Conservation (phyloP, 1,284 basidiomycete genomes). For the Marasmius fiardii region DNA sequence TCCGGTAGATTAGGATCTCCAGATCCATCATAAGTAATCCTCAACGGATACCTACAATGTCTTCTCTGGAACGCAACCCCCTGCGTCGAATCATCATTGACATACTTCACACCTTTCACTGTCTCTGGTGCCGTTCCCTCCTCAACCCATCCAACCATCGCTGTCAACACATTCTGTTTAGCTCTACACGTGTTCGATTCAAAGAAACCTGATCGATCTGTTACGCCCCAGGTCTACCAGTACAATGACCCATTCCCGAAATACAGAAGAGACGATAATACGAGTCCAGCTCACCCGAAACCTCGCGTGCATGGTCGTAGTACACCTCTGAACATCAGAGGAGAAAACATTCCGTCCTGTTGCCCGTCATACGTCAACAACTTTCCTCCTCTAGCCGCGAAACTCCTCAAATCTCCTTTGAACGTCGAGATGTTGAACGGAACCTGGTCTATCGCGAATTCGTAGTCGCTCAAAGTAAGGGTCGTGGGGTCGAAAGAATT, state of each 20-base stretch:
- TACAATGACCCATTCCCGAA: constrained; percentile 17
- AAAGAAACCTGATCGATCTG: constrained; percentile 9
- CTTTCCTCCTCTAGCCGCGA: constrained; percentile 18
- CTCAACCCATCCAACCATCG: constrained; percentile 18
- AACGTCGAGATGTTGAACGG: constrained; percentile 17
- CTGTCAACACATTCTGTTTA: constrained; percentile 14
- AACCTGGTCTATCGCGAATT: constrained; percentile 10
- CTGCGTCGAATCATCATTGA: constrained; percentile 8
- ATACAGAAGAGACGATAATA: constrained; percentile 17
- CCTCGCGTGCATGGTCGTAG: constrained; percentile 14
- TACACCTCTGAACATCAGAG: constrained; percentile 17
- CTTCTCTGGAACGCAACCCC: constrained; percentile 9
- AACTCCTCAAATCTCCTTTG: constrained; percentile 17
- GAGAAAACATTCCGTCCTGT: constrained; percentile 16
- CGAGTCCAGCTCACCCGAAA: constrained; percentile 7
- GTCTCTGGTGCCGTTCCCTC: constrained; percentile 16
- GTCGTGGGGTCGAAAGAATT: constrained; percentile 10
- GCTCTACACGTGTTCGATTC: neutral
- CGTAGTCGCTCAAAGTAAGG: constrained; percentile 3
- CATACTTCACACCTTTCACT: constrained; percentile 13
- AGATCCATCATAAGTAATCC: constrained; percentile 13
- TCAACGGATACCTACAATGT: constrained; percentile 17
- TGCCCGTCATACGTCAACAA: constrained; percentile 21
- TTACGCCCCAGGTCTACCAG: constrained; percentile 15
- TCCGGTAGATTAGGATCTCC: constrained; percentile 8